Base-by-base conservation (phyloP, 176 grass and related monocot species). In the Ensete ventricosum region DNA sequence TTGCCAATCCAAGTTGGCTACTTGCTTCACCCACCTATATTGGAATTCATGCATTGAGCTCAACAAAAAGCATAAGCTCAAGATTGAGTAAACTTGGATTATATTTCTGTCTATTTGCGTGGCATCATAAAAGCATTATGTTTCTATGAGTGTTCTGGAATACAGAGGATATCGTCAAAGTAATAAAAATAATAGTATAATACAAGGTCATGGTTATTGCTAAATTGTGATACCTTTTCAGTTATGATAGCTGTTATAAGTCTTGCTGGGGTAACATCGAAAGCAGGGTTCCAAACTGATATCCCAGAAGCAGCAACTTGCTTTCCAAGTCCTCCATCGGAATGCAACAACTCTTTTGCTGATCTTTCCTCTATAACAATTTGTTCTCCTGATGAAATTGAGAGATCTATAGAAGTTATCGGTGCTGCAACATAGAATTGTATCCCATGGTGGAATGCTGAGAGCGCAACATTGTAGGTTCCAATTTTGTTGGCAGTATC, bases 401-500 rank as follows among this genome's bases (percentile, higher is more conserved):
- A 83, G 4, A 93, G 83, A 79, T 98, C 94, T 2, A 93, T 93
- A 4, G 90, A 98, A 76, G 94, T 98, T 77, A 93, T 19, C 0
- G 90, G 90, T 0, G 90, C 94, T 10, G 94, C 90, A 64, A 98
- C 84, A n/a, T 93, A 98, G 58, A 93, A 98, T 67, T 90, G 87
- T 57, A 93, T 81, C 13, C 84, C 73, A 60, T 98, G 94, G 62
- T 91, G 84, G 58, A 88, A 93, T 17, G 88, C 94, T n/a, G 79
- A 80, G 72, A 93, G 79, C 17, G 90, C 84, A 13, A 93, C 88
- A 76, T 77, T 93, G 82, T 98, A 98, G 53, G 94, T 98, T 66
- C 94, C 94, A 21, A 98, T 98, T 85, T 98, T 98, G 76, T 98
- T 98, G 52, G 94, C 94, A 0, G 94, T 98, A 62, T 98, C 94